Evolutionary conservation across 768 basidiomycete species (phyloP), one percentile per base, ranked within the genome.

Genomic region (Hygrophoropsis aurantiaca): DNA sequence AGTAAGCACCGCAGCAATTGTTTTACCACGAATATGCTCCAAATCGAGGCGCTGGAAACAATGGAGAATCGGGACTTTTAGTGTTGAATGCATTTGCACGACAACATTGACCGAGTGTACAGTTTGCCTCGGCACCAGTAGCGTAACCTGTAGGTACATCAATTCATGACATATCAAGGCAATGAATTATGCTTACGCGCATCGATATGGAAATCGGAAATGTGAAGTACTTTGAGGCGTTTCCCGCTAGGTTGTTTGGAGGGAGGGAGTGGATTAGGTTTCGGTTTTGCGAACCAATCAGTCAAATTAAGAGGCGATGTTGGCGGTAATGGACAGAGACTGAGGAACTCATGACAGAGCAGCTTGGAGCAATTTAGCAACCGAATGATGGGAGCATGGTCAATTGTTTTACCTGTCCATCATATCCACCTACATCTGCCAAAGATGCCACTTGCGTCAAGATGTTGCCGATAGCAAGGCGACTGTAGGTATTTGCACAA

Each of bases 161-260:
- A 51, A 34, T 27, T 42, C 11, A 42, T 39, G 10, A 43, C 10
- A 39, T 23, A 27, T 41, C 43, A 11, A 35, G 36, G 16, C 23
- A 40, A 39, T 36, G 30, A 30, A 11, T 43, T 24, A 26, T 13
- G 56, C 75, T 40, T 54, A 84, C 86, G 76, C 32, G 87, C 82
- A 61, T 90, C 87, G 42, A 90, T 65, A 60, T 89, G 88, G 47
- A 87, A 72, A 57, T 90, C 87, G 1, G 85, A 87, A n/a, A 90
- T 46, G 59, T 90, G 88, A 47, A 90, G 64, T 0, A 89, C 81
- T 59, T 86, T 88, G 35, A 88, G 67, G 30, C 80, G 73, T 56
- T 85, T 64, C 11, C 86, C 86, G 36, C 80, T 85, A 13, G 77
- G 74, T 59, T 73, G 71, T 60, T 74, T 84, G 0, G 73, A 72